Evolutionary conservation across 129 eudicot species (phyloP).

Genomic region (Ambrosia artemisiifolia): DNA sequence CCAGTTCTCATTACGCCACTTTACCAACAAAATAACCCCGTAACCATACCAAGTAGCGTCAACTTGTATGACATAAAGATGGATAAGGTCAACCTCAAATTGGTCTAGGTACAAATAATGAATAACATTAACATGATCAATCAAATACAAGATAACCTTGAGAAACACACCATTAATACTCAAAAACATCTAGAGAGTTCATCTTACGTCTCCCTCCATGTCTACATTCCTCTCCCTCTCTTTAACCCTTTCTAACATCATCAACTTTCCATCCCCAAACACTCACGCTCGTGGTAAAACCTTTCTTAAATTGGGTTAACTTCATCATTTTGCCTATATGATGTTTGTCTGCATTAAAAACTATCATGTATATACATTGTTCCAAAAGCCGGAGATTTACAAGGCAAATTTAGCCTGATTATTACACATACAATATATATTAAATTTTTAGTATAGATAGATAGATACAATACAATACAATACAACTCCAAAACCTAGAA

Average conservation of each 20-base stretch:
- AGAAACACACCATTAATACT: not conserved
- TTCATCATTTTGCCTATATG: not conserved
- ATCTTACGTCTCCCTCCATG: not conserved
- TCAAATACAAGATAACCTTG: not conserved
- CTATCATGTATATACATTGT: too few species aligned
- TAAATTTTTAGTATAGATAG: too few species aligned
- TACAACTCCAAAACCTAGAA: constrained; percentile 23
- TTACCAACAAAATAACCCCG: constrained; percentile 6
- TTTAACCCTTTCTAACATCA: not conserved
- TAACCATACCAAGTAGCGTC: not conserved
- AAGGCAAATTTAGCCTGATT: too few species aligned
- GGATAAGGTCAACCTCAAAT: not conserved
- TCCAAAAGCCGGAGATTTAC: too few species aligned
- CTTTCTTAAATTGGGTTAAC: not conserved
- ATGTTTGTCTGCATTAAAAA: too few species aligned
- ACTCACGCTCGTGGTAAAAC: not conserved
- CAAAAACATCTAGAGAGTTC: constrained; percentile 1
- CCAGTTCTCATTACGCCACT: not conserved
- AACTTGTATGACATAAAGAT: not conserved
- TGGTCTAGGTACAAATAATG: not conserved
- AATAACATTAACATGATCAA: not conserved
- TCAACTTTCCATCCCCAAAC: not conserved
- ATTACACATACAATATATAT: too few species aligned
- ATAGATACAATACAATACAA: too few species aligned
- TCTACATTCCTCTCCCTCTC: not conserved